These are phyloP conservation scores for Dorcoceras hygrometricum DNA, from an alignment of 257 asterid species.

Conservation along the genomic window DNA sequence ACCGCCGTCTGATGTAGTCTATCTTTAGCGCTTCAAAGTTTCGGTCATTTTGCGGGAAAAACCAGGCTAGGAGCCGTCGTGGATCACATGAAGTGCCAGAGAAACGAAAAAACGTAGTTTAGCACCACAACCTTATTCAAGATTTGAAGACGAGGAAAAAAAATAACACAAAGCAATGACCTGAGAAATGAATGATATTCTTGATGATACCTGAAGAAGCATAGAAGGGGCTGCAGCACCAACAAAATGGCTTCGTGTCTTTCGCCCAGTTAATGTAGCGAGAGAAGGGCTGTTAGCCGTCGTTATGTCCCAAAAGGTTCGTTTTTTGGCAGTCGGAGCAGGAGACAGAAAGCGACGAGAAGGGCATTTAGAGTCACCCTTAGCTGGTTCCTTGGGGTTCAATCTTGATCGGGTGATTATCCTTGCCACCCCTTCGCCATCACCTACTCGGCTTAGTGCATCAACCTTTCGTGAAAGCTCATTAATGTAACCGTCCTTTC, in stretches of 20 bases:
- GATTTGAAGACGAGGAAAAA: constrained; percentile 31
- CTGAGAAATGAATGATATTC: not conserved
- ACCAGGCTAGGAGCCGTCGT: constrained; percentile 49
- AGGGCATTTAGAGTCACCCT: constrained; percentile 41
- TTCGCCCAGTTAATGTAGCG: constrained; percentile 47
- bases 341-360: constrained; percentile 49
- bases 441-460: constrained; percentile 30
- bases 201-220: constrained; percentile 56
- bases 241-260: constrained; percentile 52
- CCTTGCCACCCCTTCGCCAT: constrained; percentile 32
- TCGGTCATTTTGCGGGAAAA: constrained; percentile 53
- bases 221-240: constrained; percentile 49
- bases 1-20: not conserved
- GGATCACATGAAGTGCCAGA: constrained; percentile 29
- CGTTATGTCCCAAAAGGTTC: constrained; percentile 65
- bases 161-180: too few species aligned
- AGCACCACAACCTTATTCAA: not conserved
- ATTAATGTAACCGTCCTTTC: constrained; percentile 41
- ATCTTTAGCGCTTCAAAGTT: constrained; percentile 30
- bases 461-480: constrained; percentile 42
- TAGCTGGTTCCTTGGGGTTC: constrained; percentile 32
- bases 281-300: constrained; percentile 58
- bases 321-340: constrained; percentile 52
- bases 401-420: constrained; percentile 34
- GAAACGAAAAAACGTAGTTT: constrained; percentile 20